Evolutionary conservation across 2,329 filamentous ascomycete species (phyloP), one percentile per base, ranked within the genome.

Genomic region (Sclerotinia borealis): DNA sequence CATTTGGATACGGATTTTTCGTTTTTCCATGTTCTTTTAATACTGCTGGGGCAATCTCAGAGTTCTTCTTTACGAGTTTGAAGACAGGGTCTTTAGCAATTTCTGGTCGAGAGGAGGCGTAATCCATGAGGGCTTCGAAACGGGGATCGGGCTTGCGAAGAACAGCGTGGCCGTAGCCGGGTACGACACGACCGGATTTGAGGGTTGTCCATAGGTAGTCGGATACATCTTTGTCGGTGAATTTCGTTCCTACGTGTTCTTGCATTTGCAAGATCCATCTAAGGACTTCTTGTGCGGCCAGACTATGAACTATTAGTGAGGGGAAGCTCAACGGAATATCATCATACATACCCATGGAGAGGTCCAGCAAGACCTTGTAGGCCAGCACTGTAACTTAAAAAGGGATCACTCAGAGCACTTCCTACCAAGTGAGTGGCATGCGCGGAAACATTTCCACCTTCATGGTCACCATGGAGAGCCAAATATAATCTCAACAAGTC

Each of bases 201-300:
- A 98, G 87, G 0, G 93, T 96, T 9, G 85, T 83, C 93, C 93
- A 98, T 65, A 98, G 87, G 78, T 97, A 97, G 72, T 90, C 85
- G 69, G 87, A 89, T 68, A 99, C 89, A 70, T 96, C 91, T 68
- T 90, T 80, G 68, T 95, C 89, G 5, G 84, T 87, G 80, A 93
- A 93, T 61, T 83, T 83, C 58, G 82, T 81, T 64, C 92, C 92
- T 67, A 99, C 93, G 69, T 85, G 80, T 51, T 93, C 87, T 80
- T 96, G 90, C 95, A 99, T 98, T 77, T 96, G 90, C 62, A 97
- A 77, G 72, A 97, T 96, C 91, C 93, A 99, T 74, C 95, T 90
- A 67, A 99, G 86, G 43, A 98, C 95, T 76, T 99, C 95, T 77
- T 99, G 95, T 8, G 95, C 95, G 56, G 95, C 95, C 65, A 99